Evolutionary conservation across 305 asterid genomes (phyloP).

Genomic region (Solanum chacoense): DNA sequence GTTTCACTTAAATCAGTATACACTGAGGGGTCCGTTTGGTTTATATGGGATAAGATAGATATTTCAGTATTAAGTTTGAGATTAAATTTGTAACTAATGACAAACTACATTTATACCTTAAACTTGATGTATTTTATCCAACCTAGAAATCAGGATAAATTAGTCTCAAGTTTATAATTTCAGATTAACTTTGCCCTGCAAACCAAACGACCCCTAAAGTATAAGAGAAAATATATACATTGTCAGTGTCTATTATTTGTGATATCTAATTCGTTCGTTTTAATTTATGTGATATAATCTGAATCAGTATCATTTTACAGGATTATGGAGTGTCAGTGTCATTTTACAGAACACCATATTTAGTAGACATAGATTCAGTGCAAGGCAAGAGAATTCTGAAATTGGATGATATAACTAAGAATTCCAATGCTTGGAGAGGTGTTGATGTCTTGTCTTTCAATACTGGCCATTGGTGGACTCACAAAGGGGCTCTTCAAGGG

Average conservation of each 20-base stretch:
- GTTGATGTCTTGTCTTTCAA: conserved; percentile 83
- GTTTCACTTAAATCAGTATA: neutral
- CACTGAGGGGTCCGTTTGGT: neutral
- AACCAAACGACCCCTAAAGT: neutral
- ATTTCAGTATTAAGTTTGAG: neutral
- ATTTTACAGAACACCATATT: conserved; percentile 68
- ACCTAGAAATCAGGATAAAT: neutral
- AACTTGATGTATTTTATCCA: neutral
- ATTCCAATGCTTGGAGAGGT: conserved; percentile 69
- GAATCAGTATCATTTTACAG: conserved; percentile 14
- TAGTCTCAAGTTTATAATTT: neutral
- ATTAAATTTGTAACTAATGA: too few relatives aligned
- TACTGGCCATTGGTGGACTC: conserved; percentile 99
- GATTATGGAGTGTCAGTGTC: conserved; percentile 75
- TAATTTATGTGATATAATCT: neutral
- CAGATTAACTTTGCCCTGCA: neutral
- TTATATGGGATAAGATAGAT: too few relatives aligned
- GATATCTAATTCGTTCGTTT: neutral
- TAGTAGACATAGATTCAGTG: conserved; percentile 62
- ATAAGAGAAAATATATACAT: neutral
- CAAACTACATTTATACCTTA: too few relatives aligned
- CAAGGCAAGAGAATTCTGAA: conserved; percentile 72
- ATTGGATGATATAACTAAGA: conserved; percentile 68
- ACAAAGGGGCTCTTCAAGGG: conserved; percentile 82
- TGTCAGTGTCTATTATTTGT: neutral